phyloP scores from a whole-genome alignment of 2,329 filamentous ascomycete species.

The Coniella lustricola region DNA sequence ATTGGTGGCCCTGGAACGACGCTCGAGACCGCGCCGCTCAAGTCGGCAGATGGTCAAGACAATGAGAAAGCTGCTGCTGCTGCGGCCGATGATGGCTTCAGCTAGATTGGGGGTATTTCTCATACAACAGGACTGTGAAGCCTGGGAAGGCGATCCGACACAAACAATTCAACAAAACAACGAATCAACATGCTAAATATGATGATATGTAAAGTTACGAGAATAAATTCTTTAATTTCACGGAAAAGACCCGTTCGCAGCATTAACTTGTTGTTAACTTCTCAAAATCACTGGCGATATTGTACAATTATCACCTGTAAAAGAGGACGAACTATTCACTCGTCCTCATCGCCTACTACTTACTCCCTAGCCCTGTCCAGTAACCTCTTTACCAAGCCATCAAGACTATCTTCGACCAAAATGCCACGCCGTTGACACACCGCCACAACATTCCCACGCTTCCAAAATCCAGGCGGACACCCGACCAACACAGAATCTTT shows the following conservation, averaged over 20 bases:
- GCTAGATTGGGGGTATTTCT: slow-evolving; percentile 18
- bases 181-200: no score
- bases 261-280: neutral
- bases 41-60: slow-evolving; percentile 11
- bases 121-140: no score
- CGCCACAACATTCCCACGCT: slow-evolving; percentile 54
- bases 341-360: no score
- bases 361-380: neutral
- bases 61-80: slow-evolving; percentile 2
- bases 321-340: no score
- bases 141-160: no score
- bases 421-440: slow-evolving; percentile 44
- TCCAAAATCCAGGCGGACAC: slow-evolving; percentile 44
- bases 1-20: slow-evolving; percentile 19
- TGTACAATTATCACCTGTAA: neutral
- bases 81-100: slow-evolving; percentile 22
- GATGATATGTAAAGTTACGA: slow-evolving; percentile 10
- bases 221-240: no score
- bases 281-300: neutral
- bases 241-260: no score
- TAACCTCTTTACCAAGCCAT: slow-evolving; percentile 26
- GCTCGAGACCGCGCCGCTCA: slow-evolving; percentile 28
- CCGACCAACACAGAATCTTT: slow-evolving; percentile 38
- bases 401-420: slow-evolving; percentile 34
- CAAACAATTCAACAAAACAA: no score